These are phyloP conservation scores for Pulchroboletus neoregius DNA, from an alignment of 1,284 basidiomycete species.

Conservation along the genomic window DNA sequence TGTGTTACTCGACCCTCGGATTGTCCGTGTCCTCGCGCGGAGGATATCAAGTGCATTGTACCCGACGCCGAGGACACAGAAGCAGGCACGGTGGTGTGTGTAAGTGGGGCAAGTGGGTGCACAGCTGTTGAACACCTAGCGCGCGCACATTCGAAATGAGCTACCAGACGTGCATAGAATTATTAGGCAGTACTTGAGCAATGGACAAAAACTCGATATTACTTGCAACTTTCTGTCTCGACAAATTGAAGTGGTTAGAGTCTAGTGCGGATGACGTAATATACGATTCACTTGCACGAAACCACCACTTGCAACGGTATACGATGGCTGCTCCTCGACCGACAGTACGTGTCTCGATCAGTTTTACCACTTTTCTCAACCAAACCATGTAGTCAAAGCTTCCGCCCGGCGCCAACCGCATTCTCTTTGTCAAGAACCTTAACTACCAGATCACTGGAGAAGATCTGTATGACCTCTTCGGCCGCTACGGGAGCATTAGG, in stretches of 20 bases:
- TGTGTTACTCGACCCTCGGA: conserved; percentile 52
- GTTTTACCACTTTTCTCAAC: conserved; percentile 1
- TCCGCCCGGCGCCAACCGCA: conserved; percentile 79
- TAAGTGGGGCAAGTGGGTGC: conserved; percentile 53
- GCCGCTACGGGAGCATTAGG: conserved; percentile 94
- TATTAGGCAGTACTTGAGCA: no score
- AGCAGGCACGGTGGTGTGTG: conserved; percentile 50
- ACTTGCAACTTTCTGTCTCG: neutral
- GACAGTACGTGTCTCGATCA: conserved; percentile 42
- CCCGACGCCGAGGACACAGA: conserved; percentile 44
- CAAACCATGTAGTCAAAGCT: conserved; percentile 58
- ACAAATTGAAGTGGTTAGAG: no score
- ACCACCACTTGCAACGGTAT: conserved; percentile 7
- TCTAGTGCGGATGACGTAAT: conserved; percentile 20
- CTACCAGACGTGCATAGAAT: neutral
- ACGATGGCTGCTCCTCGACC: conserved; percentile 62
- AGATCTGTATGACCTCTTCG: conserved; percentile 96
- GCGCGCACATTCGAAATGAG: conserved; percentile 21
- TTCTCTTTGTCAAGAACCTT: conserved; percentile 85
- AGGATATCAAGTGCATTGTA: conserved; percentile 58
- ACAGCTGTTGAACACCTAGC: conserved; percentile 46
- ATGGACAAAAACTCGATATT: no score
- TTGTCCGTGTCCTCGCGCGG: conserved; percentile 57
- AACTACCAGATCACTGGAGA: conserved; percentile 94
- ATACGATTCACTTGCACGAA: neutral